phyloP scores from a whole-genome alignment of 148 eudicot species.

The Camellia lanceoleosa region DNA sequence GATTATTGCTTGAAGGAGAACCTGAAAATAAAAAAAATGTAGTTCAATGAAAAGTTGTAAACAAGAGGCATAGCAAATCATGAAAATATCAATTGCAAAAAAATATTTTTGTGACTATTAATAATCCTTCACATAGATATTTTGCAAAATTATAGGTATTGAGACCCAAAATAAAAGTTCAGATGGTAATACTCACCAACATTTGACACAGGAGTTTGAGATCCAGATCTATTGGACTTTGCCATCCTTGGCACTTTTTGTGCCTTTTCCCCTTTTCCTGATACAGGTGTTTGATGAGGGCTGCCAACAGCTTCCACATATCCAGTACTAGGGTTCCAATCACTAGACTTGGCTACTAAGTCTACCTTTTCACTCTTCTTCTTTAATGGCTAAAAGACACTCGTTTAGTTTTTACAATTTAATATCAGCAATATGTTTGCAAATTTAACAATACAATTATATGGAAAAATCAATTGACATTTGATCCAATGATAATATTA shows the following conservation, averaged over 20 bases:
- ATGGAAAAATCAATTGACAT: background rate
- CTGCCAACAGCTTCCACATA: constrained; percentile 44
- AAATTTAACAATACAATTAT: background rate
- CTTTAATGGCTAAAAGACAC: constrained; percentile 55
- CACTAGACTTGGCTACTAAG: constrained; percentile 44
- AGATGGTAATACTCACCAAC: constrained; percentile 44
- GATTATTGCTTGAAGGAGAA: constrained; percentile 72
- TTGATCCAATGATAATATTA: background rate
- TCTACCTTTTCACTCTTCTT: constrained; percentile 56
- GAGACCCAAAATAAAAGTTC: background rate
- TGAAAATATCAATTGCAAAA: background rate
- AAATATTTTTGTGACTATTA: no score
- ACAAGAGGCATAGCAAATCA: background rate
- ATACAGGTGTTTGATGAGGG: constrained; percentile 65
- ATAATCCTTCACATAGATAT: background rate
- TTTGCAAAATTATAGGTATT: background rate
- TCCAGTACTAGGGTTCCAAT: constrained; percentile 44
- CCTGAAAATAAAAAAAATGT: constrained; percentile 51
- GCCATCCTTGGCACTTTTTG: constrained; percentile 54
- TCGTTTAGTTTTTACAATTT: constrained; percentile 2
- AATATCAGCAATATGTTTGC: constrained; percentile 18
- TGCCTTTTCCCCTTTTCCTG: constrained; percentile 65
- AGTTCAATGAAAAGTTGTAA: background rate
- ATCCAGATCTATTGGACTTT: constrained; percentile 47
- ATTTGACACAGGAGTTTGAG: constrained; percentile 59